Base-by-base conservation (phyloP, 2,329 filamentous ascomycete genomes). In the Alternaria metachromatica region DNA sequence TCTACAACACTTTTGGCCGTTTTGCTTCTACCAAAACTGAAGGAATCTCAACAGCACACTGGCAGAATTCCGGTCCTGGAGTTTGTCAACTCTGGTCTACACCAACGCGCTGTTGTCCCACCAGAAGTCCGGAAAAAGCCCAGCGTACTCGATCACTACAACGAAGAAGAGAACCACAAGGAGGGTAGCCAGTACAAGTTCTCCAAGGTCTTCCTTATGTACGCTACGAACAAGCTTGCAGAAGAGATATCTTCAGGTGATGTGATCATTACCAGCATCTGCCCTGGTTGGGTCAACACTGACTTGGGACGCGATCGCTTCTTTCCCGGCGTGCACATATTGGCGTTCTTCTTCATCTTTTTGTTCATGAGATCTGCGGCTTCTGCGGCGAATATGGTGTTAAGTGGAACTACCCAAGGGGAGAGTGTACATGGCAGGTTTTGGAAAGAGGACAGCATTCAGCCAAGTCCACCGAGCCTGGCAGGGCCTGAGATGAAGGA, bases 1-100 rank as follows among this genome's bases (percentile, higher is more conserved):
- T 87, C 86, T 3, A 89, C 86, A 1, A 80, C 83, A 7, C 78
- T 89, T 1, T 76, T 90, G 7, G 85, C 81, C 0, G 65, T 88
- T 3, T 72, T 88, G 2, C 78, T 90, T 11, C 75, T 82, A 23
- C 80, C 80, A 3, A 78, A 78, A 46, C 65, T 82, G 28, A 76
- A 74, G 60, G 64, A 67, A 26, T 74, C 77, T 1, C 74, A 70
- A 48, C 60, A 64, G 11, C 21, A 55, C 23, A 71, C 67, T 10
- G 67, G 67, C 18, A 73, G 67, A 33, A 76, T 61, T 5, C 70
- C 77, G 5, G 62, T 79, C 3, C 69, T 80, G 5, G 74, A 79
- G 30, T 76, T 79, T 57, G 72, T 76, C 57, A 78, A 76, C 55
- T 78, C 75, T 26, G 76, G 76, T 10, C 69, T 75, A 4, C 73